phyloP scores from a whole-genome alignment of 2,329 filamentous ascomycete genomes.

The Aspergillus aculeatus region DNA sequence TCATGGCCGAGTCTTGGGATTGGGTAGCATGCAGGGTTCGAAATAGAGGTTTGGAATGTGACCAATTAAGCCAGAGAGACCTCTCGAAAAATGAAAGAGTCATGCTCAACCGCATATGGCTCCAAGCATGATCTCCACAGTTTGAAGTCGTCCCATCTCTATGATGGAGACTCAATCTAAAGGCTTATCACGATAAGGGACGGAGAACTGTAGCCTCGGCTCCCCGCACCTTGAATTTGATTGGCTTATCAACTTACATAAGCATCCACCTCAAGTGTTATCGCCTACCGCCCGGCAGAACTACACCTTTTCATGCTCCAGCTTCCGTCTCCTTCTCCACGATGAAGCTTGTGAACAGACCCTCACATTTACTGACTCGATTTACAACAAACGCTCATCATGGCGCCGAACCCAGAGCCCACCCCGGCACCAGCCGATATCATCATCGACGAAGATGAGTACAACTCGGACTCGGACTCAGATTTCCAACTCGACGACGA shows the following conservation, averaged over 20 bases:
- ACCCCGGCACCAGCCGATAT: background rate
- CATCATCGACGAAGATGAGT: constrained; percentile 33
- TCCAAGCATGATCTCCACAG: constrained; percentile 2
- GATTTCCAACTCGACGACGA: constrained; percentile 41
- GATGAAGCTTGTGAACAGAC: background rate
- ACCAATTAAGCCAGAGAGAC: too few species aligned
- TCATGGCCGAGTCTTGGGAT: background rate
- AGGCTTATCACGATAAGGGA: background rate
- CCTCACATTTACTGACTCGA: background rate
- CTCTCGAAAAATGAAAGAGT: too few species aligned
- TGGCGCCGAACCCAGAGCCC: background rate
- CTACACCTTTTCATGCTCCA: constrained; percentile 8
- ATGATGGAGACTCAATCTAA: background rate
- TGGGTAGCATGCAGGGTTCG: background rate
- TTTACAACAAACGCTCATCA: background rate
- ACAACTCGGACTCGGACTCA: constrained; percentile 41
- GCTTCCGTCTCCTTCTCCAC: background rate
- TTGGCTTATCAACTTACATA: too few species aligned
- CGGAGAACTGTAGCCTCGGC: background rate
- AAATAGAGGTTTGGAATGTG: too few species aligned
- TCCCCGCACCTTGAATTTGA: background rate
- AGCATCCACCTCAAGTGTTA: too few species aligned
- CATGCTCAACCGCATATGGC: too few species aligned
- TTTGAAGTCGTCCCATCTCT: constrained; percentile 1
- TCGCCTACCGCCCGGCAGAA: constrained; percentile 28